Base-by-base conservation (phyloP, 169 alveolate genomes). In the Cystoisospora suis region DNA sequence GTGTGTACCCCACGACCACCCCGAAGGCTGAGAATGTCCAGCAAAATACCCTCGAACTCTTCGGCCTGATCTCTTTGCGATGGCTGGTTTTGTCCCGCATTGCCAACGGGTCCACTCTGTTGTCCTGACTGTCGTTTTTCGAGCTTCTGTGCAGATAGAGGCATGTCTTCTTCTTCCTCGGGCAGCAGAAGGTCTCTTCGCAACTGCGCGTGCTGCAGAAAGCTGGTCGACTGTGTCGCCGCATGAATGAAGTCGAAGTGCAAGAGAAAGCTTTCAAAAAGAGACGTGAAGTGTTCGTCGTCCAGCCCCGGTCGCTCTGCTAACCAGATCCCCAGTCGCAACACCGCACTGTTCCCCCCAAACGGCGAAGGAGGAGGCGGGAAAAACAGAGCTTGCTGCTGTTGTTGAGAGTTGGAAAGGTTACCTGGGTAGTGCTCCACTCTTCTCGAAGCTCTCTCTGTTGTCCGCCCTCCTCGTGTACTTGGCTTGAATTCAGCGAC, bases 221-320 rank as follows among this genome's bases (percentile, higher is more conserved):
- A 3, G 23, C 53, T 5, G 42, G 36, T 38, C 58, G 56, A 72
- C 12, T 0, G 36, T 27, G 15, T 40, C 3, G 47, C 83, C n/a
- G 83, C 83, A 0, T n/a, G 58, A 38, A 72, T 34, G 83, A 72
- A 72, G 83, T 72, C 83, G 27, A 72, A 72, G 83, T 72, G 83
- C 20, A 72, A 56, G 58, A 72, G 83, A 40, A 72, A 40, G 27
- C 83, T 72, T 36, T 72, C 83, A 36, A 72, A 38, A 6, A 72
- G 83, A 29, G 83, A 38, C 0, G 46, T 40, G 83, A 72, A 72
- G 56, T 34, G 49, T 1, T 72, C 58, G 83, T 34, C 47, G 38
- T 34, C 56, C 58, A 40, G 83, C 27, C 58, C 47, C 6, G 83
- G 83, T 36, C 56, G 83, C 83, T 34, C 83, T 0, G 83, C 83